Evolutionary conservation across 1,284 basidiomycete species (phyloP).

Genomic region (Flammula alnicola): DNA sequence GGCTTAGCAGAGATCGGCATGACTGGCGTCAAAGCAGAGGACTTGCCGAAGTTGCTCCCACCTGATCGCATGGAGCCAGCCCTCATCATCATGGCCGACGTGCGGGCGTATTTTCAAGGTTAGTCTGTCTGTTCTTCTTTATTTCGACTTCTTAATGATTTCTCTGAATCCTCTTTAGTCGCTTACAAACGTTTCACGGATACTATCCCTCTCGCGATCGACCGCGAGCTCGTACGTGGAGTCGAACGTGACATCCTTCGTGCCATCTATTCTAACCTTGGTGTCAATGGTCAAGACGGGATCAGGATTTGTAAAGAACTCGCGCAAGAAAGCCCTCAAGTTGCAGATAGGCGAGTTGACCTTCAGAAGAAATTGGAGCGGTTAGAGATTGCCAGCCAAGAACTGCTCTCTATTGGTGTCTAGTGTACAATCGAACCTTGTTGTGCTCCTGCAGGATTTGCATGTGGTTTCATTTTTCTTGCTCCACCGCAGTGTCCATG

Average conservation of each 20-base stretch:
- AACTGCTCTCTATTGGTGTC: slow-evolving; percentile 12
- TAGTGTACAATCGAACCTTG: neutral
- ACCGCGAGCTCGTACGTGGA: slow-evolving; percentile 18
- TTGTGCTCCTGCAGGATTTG: too few relatives aligned
- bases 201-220: slow-evolving; percentile 18
- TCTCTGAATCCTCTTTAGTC: slow-evolving; percentile 1
- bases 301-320: slow-evolving; percentile 9
- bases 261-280: slow-evolving; percentile 8
- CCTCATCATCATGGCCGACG: slow-evolving; percentile 69
- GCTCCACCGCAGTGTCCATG: too few relatives aligned
- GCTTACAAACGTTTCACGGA: slow-evolving; percentile 19
- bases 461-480: too few relatives aligned
- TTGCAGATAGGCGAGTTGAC: slow-evolving; percentile 10
- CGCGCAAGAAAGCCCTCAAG: slow-evolving; percentile 11
- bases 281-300: slow-evolving; percentile 16
- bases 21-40: slow-evolving; percentile 40
- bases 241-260: slow-evolving; percentile 10
- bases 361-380: slow-evolving; percentile 20
- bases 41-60: slow-evolving; percentile 58
- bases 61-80: slow-evolving; percentile 58
- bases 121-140: slow-evolving; percentile 2
- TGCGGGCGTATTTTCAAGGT: slow-evolving; percentile 78
- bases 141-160: neutral
- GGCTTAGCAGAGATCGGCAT: slow-evolving; percentile 52
- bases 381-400: slow-evolving; percentile 13